A percentile compares a stretch with the other conserved stretches of the same genome.
Evolutionary conservation across 2,329 filamentous ascomycete genomes (phyloP).

Genomic region (Beauveria sp.): DNA sequence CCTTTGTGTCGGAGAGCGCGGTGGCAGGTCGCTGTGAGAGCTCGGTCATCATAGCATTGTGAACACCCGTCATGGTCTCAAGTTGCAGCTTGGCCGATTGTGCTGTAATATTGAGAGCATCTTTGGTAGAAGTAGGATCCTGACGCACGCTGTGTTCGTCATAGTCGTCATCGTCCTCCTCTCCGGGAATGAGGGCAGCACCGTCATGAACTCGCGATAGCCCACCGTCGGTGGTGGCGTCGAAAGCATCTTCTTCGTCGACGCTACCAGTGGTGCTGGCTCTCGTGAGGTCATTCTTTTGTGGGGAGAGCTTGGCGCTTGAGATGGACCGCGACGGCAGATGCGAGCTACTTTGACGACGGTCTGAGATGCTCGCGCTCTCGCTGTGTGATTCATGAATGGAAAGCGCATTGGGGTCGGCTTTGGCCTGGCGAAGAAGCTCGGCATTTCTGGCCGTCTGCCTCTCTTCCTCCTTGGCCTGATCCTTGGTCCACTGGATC

Average conservation of each 20-base stretch:
- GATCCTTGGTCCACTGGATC: constrained; percentile 97
- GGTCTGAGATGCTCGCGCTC: constrained; percentile 42
- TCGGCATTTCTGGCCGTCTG: constrained; percentile 69
- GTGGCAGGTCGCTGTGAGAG: constrained; percentile 57
- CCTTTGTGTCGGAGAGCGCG: constrained; percentile 66
- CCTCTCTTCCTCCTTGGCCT: constrained; percentile 82
- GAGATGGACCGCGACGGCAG: constrained; percentile 25
- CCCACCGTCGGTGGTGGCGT: constrained; percentile 39
- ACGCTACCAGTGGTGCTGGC: constrained; percentile 41
- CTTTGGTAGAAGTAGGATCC: constrained; percentile 67
- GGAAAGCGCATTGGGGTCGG: constrained; percentile 49
- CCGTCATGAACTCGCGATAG: constrained; percentile 29
- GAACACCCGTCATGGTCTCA: constrained; percentile 81
- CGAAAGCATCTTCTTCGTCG: constrained; percentile 46
- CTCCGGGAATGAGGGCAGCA: constrained; percentile 29
- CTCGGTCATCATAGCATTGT: constrained; percentile 70
- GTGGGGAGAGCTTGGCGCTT: constrained; percentile 21
- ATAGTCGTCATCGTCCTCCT: constrained; percentile 65
- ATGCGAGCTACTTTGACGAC: constrained; percentile 37
- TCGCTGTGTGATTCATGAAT: constrained; percentile 42
- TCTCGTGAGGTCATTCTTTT: constrained; percentile 29
- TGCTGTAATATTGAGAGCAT: constrained; percentile 94
- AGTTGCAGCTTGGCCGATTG: constrained; percentile 91
- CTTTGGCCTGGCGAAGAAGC: constrained; percentile 69
- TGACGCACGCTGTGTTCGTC: constrained; percentile 73